Base-by-base conservation (phyloP, 164 flowering plant species). In the Euptelea pleiosperma region DNA sequence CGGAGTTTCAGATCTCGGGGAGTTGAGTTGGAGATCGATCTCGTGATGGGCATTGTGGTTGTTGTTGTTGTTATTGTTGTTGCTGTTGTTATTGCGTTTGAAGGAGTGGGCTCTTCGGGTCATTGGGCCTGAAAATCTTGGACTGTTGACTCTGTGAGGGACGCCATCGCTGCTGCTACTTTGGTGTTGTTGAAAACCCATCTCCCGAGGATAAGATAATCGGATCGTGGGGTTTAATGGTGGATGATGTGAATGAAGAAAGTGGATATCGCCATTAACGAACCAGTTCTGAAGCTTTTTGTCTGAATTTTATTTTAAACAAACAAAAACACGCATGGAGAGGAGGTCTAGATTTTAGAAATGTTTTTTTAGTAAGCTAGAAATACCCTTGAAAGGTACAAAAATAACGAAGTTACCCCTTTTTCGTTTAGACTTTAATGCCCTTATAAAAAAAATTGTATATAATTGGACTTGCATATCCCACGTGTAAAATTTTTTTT, bases 21-120 rank as follows among this genome's bases (percentile, higher is more conserved):
- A 89, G 79, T 66, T 81, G 29, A 81, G 36, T 2, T 49, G 81
- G 12, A 92, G 68, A 45, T 89, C 95, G 22, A 92, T 83, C 76
- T 92, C 91, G 37, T 80, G 86, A 63, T 83, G 78, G 37, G 67
- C 43, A 5, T 55, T 64, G 21, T 55, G 49, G 47, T 34, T 42
- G 66, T 3, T 28, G 63, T 3, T 63, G 66, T 30, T 57, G 39
- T 37, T 37, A 53, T 51, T 52, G 59, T 19, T 28, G 58, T 44
- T 56, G 49, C 8, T 42, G 67, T 26, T 58, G 60, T 41, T 55
- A 55, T 44, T 68, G 50, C 88, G 81, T 65, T 86, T 89, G 79
- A 89, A 92, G 21, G 98, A 89, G 31, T 77, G 89, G 5, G 87
- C 77, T 33, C 96, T 80, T 63, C 91, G 82, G 44, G 95, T 85